Evolutionary conservation across 2,329 filamentous ascomycete species (phyloP).

Genomic region (Aureobasidium musti): DNA sequence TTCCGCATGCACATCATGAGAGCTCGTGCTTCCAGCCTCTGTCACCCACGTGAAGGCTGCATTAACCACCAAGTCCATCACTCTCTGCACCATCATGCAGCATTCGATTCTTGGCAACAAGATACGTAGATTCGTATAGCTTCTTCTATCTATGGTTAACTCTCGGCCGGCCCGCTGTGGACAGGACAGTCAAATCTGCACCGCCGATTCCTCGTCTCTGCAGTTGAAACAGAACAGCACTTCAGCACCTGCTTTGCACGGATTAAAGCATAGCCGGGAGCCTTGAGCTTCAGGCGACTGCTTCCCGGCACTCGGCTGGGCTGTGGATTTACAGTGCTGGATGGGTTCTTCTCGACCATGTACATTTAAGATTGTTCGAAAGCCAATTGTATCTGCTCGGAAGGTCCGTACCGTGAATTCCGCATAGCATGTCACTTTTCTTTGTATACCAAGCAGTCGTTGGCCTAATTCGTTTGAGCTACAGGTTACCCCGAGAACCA

Average conservation of each 20-base stretch:
- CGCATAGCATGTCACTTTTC: slow-evolving; percentile 4
- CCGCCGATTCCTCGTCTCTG: not conserved
- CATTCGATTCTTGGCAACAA: not conserved
- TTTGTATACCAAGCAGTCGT: slow-evolving; percentile 5
- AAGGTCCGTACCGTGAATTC: not conserved
- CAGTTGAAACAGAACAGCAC: not conserved
- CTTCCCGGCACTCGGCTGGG: slow-evolving; percentile 1
- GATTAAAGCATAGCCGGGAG: not conserved
- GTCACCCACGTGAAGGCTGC: slow-evolving; percentile 16
- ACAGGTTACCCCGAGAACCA: not conserved
- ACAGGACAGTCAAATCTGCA: slow-evolving; percentile 9
- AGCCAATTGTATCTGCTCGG: not conserved
- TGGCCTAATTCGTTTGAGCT: not conserved
- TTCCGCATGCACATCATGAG: slow-evolving; percentile 23
- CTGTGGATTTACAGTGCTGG: not conserved
- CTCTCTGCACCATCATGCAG: not conserved
- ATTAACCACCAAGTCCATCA: not conserved
- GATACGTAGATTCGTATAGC: not conserved
- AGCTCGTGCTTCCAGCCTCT: slow-evolving; percentile 24
- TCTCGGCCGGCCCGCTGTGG: slow-evolving; percentile 4
- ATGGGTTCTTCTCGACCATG: not conserved
- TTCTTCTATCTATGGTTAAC: not conserved
- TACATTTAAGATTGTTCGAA: not conserved
- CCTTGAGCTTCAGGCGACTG: not conserved
- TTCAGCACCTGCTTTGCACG: not conserved